phyloP scores from a whole-genome alignment of 768 basidiomycete species.

The Kwoniella europaea region DNA sequence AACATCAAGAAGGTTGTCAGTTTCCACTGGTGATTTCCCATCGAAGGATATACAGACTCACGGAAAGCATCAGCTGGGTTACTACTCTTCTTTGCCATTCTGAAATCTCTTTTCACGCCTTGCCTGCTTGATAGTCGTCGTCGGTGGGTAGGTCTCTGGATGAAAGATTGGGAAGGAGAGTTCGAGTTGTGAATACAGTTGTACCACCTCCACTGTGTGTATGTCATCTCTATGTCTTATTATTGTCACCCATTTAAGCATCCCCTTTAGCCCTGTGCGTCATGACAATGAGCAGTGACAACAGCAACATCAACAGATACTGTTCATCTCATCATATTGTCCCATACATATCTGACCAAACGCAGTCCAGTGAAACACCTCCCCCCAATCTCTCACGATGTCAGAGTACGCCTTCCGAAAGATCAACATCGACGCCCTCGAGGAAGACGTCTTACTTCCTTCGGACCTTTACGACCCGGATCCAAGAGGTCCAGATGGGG shows the following conservation, averaged over 20 bases:
- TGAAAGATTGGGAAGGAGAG: background rate
- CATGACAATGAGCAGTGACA: background rate
- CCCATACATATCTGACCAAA: background rate
- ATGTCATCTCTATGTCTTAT: background rate
- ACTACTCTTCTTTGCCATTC: slow-evolving; percentile 81
- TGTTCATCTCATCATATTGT: background rate
- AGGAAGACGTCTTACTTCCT: slow-evolving; percentile 86
- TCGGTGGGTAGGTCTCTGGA: background rate
- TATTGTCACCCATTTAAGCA: slow-evolving; percentile 10
- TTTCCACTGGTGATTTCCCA: background rate
- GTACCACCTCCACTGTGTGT: slow-evolving; percentile 8
- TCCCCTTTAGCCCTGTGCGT: slow-evolving; percentile 1
- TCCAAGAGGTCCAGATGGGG: slow-evolving; percentile 74
- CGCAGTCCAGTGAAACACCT: too few species aligned
- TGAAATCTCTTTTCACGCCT: background rate
- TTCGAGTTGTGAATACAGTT: background rate
- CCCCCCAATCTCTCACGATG: slow-evolving; percentile 35
- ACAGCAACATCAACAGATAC: too few species aligned
- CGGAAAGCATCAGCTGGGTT: slow-evolving; percentile 96
- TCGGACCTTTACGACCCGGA: slow-evolving; percentile 86
- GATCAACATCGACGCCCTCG: slow-evolving; percentile 90
- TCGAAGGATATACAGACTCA: slow-evolving; percentile 60
- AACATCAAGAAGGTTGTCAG: background rate
- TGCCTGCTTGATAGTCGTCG: too few species aligned
- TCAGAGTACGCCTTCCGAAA: slow-evolving; percentile 73